phyloP scores from a whole-genome alignment of 2,329 filamentous ascomycete species.

The Phialocephala sp. region DNA sequence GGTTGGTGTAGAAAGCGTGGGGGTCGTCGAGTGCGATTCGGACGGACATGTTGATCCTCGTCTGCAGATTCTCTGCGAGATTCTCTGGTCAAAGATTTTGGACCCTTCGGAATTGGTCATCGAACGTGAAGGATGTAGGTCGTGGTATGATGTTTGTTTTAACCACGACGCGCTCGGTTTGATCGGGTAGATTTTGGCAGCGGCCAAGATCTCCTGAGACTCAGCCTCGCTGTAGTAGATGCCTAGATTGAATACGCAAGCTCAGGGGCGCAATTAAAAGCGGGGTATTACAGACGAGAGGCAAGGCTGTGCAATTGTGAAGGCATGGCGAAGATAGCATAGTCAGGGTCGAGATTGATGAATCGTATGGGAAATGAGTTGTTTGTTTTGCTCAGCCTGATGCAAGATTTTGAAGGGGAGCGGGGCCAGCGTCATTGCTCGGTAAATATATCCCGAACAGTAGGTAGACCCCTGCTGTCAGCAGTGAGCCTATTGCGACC shows the following conservation, averaged over 20 bases:
- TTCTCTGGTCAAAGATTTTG: neutral
- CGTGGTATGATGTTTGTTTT: neutral
- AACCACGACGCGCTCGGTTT: constrained; percentile 14
- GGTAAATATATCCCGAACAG: neutral
- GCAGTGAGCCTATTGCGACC: constrained; percentile 13
- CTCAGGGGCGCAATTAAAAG: neutral
- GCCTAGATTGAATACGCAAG: constrained; percentile 26
- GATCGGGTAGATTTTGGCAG: constrained; percentile 12
- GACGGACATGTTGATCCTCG: constrained; percentile 61
- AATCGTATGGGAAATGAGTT: neutral
- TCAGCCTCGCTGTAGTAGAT: constrained; percentile 24
- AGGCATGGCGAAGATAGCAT: neutral
- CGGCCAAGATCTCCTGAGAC: constrained; percentile 13
- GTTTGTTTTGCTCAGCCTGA: constrained; percentile 10
- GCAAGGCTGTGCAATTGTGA: neutral
- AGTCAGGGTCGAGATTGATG: neutral
- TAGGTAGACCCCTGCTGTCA: neutral
- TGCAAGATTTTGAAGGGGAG: constrained; percentile 2
- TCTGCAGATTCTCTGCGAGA: neutral
- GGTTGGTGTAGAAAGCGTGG: constrained; percentile 78
- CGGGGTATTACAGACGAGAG: neutral
- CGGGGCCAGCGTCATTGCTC: constrained; percentile 19
- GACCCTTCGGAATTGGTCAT: constrained; percentile 13
- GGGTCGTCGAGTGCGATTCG: constrained; percentile 69
- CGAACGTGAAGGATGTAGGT: neutral